phyloP scores from a whole-genome alignment of 2,329 filamentous ascomycete genomes.

The Chaetomium sp. region DNA sequence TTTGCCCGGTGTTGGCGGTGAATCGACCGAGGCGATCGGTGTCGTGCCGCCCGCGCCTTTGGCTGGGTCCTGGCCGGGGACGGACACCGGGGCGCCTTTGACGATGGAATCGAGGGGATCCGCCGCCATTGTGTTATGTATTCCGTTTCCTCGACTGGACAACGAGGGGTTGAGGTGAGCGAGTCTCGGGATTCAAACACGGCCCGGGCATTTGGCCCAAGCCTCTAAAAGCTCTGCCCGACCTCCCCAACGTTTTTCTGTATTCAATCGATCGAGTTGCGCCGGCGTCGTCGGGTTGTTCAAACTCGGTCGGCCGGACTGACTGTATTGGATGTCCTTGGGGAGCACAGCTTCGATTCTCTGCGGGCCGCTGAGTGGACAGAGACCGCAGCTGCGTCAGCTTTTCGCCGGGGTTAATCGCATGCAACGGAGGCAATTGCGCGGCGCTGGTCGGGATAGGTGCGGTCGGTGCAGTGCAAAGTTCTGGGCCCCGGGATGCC shows the following conservation, averaged over 20 bases:
- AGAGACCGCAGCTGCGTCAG: constrained; percentile 7
- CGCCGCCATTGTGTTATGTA: constrained; percentile 42
- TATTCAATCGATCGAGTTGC: too few species aligned
- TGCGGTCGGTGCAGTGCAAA: too few species aligned
- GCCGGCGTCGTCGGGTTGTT: too few species aligned
- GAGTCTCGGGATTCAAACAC: too few species aligned
- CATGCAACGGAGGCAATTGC: not conserved
- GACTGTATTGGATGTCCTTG: too few species aligned
- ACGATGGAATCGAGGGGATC: constrained; percentile 79
- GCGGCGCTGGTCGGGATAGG: not conserved
- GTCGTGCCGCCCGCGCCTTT: constrained; percentile 37
- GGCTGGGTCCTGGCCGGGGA: constrained; percentile 50
- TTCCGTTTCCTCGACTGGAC: not conserved
- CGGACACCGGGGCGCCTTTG: constrained; percentile 66
- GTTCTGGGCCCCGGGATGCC: too few species aligned
- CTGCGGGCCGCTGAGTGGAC: not conserved
- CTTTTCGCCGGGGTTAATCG: not conserved
- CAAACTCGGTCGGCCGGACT: too few species aligned
- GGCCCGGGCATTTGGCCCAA: too few species aligned
- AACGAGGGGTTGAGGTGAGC: too few species aligned
- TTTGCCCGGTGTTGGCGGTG: constrained; percentile 28
- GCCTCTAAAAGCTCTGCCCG: too few species aligned
- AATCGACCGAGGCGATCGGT: constrained; percentile 37
- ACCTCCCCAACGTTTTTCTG: too few species aligned
- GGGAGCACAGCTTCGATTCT: too few species aligned